phyloP scores from a whole-genome alignment of 192 early-diverging fungal genomes.

The Chytriomyces hyalinus region DNA sequence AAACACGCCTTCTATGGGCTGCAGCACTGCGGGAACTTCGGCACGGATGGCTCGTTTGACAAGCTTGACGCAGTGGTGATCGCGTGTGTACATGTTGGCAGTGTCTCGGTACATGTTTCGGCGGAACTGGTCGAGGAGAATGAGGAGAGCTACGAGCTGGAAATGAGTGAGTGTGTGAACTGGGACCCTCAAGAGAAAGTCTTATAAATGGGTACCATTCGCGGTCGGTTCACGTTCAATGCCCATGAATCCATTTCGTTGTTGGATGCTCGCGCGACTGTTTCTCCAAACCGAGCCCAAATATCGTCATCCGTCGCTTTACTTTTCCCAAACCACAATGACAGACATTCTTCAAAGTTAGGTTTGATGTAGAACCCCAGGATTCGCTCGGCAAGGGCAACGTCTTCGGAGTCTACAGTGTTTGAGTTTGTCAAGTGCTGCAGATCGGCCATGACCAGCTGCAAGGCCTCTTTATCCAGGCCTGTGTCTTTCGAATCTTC shows the following conservation, averaged over 20 bases:
- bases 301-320: not conserved
- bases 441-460: not conserved
- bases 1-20: not conserved
- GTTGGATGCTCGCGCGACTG: not conserved
- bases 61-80: not conserved
- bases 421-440: not conserved
- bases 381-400: not conserved
- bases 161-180: not conserved
- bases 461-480: not conserved
- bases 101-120: not conserved
- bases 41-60: not conserved
- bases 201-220: not conserved
- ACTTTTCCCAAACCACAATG: not conserved
- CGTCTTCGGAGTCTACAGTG: not conserved
- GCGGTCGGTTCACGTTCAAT: not conserved
- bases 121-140: not conserved
- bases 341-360: not conserved
- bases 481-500: not conserved
- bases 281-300: not conserved
- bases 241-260: not conserved
- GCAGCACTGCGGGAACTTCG: not conserved
- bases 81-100: not conserved
- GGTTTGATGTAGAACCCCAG: conserved; percentile 1
- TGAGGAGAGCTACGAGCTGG: not conserved
- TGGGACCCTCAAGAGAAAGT: not conserved